Evolutionary conservation across 208 protist genomes (phyloP).

Genomic region (Novymonas esmeraldas): DNA sequence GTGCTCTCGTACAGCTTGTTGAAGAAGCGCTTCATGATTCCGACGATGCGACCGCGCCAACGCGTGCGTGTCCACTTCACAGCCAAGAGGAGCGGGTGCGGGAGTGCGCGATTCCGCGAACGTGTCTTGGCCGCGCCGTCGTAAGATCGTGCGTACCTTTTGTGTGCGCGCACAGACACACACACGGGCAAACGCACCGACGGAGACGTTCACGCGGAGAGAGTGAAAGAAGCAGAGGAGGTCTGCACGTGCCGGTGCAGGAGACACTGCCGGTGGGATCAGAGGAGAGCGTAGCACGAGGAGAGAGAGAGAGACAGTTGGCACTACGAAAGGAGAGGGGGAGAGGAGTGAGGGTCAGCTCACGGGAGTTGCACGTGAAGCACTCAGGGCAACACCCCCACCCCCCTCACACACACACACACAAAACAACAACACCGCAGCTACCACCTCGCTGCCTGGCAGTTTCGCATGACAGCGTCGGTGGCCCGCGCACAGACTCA

Average conservation of each 20-base stretch:
- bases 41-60: not conserved
- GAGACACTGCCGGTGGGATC: too few species aligned
- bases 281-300: not conserved
- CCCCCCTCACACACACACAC: not conserved
- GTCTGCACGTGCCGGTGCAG: too few species aligned
- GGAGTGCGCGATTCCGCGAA: too few species aligned
- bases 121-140: too few species aligned
- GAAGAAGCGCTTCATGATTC: slow-evolving; percentile 81
- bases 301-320: slow-evolving; percentile 1
- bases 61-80: not conserved
- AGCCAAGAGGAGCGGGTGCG: too few species aligned
- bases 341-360: not conserved
- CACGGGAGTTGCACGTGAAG: too few species aligned
- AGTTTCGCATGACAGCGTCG: too few species aligned
- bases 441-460: too few species aligned
- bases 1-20: slow-evolving; percentile 67
- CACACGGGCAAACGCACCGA: not conserved
- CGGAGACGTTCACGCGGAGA: not conserved
- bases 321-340: slow-evolving; percentile 6
- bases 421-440: too few species aligned
- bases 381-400: too few species aligned
- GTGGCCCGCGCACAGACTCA: too few species aligned
- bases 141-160: not conserved
- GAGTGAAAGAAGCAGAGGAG: not conserved
- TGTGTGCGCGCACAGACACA: not conserved